These are phyloP conservation scores for Trichophyton benhamiae DNA, from an alignment of 2,329 filamentous ascomycete species.

Conservation along the genomic window DNA sequence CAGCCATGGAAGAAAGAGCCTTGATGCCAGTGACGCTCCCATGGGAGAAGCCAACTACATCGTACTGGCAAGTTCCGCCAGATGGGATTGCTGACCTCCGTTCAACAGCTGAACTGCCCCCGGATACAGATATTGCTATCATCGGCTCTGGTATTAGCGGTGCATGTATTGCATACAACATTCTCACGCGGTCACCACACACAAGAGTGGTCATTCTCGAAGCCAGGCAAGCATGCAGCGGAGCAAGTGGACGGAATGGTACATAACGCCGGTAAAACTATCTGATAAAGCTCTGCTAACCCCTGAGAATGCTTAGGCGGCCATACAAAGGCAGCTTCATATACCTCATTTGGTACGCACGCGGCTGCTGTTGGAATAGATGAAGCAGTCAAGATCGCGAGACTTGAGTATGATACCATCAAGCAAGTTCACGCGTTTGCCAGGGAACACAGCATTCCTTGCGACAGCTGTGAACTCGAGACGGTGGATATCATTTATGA, in stretches of 20 bases:
- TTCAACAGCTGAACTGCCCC: constrained; percentile 17
- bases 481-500: constrained; percentile 51
- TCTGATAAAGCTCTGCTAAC: background rate
- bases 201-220: constrained; percentile 30
- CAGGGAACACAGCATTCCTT: constrained; percentile 34
- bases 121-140: constrained; percentile 23
- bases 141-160: constrained; percentile 32
- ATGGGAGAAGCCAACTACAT: constrained; percentile 17
- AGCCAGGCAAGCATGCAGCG: constrained; percentile 21
- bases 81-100: constrained; percentile 17
- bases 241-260: constrained; percentile 15
- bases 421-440: constrained; percentile 45
- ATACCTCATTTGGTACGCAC: constrained; percentile 42
- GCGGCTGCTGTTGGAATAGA: constrained; percentile 34
- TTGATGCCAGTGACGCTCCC: constrained; percentile 17
- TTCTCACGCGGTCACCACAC: constrained; percentile 15
- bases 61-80: constrained; percentile 27
- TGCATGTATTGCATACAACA: constrained; percentile 23
- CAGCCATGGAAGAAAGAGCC: constrained; percentile 11
- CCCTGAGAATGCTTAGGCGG: constrained; percentile 21
- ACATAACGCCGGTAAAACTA: background rate
- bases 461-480: constrained; percentile 40
- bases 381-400: constrained; percentile 41
- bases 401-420: constrained; percentile 43
- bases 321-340: constrained; percentile 40